These are phyloP conservation scores for Astrephomene gubernaculifera DNA, from an alignment of 139 green algal genomes.

Conservation along the genomic window DNA sequence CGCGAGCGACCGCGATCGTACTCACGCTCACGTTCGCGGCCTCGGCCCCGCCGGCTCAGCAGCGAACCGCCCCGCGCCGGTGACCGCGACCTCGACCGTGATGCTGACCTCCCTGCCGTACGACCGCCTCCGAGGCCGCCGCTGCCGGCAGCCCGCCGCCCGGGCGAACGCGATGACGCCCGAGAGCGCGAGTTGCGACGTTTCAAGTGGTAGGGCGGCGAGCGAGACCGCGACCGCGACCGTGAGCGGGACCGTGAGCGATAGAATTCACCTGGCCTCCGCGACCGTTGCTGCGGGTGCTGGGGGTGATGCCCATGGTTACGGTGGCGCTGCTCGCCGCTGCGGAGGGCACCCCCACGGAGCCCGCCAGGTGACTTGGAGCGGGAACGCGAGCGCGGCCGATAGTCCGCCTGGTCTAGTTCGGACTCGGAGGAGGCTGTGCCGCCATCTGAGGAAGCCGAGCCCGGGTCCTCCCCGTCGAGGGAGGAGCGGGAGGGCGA, in stretches of 20 bases:
- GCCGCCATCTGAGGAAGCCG: not conserved
- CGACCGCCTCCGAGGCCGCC: not conserved
- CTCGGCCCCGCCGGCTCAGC: too few relatives aligned
- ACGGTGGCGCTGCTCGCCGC: too few relatives aligned
- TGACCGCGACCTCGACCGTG: not conserved
- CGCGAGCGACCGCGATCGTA: constrained; percentile 15
- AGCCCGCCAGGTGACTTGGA: too few relatives aligned
- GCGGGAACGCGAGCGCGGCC: not conserved
- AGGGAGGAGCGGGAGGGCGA: not conserved
- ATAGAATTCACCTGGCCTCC: too few relatives aligned
- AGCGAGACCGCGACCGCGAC: not conserved
- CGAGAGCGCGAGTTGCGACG: constrained; percentile 3
- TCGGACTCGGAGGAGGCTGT: constrained; percentile 24
- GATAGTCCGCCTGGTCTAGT: not conserved
- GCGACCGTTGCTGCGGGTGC: too few relatives aligned
- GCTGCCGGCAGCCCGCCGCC: not conserved
- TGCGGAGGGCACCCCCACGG: too few relatives aligned
- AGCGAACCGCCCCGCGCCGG: not conserved
- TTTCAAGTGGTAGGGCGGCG: constrained; percentile 10
- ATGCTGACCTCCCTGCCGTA: not conserved
- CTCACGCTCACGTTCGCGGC: not conserved
- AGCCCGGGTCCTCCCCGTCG: not conserved
- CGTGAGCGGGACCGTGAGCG: not conserved
- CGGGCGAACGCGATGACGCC: not conserved
- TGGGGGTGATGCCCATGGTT: too few relatives aligned